phyloP scores from a whole-genome alignment of 176 grass and related monocot genomes.

The Themeda triandra region DNA sequence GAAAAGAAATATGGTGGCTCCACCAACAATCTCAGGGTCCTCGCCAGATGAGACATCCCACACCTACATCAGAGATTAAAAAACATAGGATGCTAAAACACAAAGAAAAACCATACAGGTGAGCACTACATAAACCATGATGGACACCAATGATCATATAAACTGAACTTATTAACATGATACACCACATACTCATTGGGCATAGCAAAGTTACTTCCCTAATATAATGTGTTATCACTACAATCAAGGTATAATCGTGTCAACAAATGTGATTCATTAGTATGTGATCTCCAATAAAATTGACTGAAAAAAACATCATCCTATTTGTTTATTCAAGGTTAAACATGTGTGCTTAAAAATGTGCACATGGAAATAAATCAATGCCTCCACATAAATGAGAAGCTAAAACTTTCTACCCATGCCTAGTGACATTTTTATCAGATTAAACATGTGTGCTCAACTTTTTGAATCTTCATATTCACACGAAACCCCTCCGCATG shows the following conservation, averaged over 20 bases:
- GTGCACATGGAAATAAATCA: not conserved
- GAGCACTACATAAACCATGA: not conserved
- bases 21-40: conserved; percentile 49
- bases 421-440: not conserved
- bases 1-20: conserved; percentile 82
- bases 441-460: not conserved
- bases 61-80: conserved; percentile 45
- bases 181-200: not conserved
- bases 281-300: not conserved
- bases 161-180: not conserved
- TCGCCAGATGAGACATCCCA: conserved; percentile 73
- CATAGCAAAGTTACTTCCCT: not conserved
- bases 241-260: not conserved
- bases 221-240: not conserved
- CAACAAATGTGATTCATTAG: not conserved
- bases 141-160: not conserved
- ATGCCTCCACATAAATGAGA: not conserved
- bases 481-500: not conserved
- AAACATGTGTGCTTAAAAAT: too few relatives aligned
- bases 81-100: not conserved
- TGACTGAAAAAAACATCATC: not conserved
- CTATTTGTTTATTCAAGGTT: not conserved
- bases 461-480: not conserved
- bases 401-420: not conserved
- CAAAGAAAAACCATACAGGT: not conserved